phyloP scores from a whole-genome alignment of 148 eudicot species.

The Amaranthus hypochondriacus region DNA sequence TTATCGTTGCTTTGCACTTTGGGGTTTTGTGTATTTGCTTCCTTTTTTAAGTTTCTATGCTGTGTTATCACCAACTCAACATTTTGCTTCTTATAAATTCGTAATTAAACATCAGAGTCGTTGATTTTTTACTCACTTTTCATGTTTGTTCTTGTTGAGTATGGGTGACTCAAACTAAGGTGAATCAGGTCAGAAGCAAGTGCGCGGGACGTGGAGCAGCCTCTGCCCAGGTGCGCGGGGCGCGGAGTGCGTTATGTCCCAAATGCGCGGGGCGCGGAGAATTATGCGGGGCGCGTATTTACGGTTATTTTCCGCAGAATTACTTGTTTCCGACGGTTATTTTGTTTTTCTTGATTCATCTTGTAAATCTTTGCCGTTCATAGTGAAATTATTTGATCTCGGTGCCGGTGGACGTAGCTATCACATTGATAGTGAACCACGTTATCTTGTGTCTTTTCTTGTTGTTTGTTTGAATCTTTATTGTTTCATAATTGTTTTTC shows the following conservation, averaged over 20 bases:
- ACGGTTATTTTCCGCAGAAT: no score
- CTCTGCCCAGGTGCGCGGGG: conserved; percentile 33
- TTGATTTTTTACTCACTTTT: background rate
- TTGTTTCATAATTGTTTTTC: no score
- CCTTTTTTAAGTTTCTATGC: background rate
- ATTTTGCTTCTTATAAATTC: background rate
- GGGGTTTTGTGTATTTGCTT: background rate
- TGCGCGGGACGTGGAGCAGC: conserved; percentile 80
- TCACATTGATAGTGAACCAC: no score
- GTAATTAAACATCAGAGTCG: background rate
- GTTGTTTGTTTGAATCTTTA: no score
- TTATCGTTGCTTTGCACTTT: no score
- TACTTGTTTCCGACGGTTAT: no score
- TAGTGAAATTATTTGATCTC: no score
- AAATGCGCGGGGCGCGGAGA: conserved; percentile 39
- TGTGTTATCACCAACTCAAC: background rate
- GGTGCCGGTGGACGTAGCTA: no score
- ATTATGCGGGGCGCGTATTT: background rate
- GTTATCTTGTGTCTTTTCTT: no score
- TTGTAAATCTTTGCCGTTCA: no score
- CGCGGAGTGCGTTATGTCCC: no score
- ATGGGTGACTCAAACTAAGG: conserved; percentile 43
- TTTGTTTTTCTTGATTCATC: no score
- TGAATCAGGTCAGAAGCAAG: conserved; percentile 72
- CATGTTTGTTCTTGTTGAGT: background rate